phyloP scores from a whole-genome alignment of 331 rosid genomes.

The Pyrus hybrid region DNA sequence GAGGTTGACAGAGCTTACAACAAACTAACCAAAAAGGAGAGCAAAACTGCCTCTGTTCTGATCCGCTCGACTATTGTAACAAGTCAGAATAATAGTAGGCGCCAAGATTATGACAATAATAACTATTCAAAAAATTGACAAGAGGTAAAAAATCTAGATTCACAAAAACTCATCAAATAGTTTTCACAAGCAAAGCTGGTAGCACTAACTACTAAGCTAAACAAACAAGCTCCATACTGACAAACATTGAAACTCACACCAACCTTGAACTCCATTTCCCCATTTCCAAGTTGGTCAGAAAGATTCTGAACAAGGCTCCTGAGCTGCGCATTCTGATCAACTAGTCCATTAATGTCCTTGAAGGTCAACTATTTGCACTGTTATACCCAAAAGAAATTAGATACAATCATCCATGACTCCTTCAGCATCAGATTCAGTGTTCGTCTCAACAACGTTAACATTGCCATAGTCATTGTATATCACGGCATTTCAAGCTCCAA shows the following conservation, averaged over 20 bases:
- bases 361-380: conserved; percentile 61
- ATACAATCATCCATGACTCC: conserved; percentile 32
- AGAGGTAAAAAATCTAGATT: background rate
- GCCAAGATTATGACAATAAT: background rate
- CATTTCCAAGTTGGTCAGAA: conserved; percentile 61
- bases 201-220: background rate
- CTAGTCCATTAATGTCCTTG: conserved; percentile 90
- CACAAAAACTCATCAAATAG: conserved; percentile 3
- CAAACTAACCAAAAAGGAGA: background rate
- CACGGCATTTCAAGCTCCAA: conserved; percentile 47
- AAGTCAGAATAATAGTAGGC: background rate
- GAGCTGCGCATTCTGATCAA: conserved; percentile 87
- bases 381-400: conserved; percentile 1
- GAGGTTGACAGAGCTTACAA: background rate
- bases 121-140: background rate
- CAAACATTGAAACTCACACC: background rate
- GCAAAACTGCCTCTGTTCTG: background rate
- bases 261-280: conserved; percentile 77
- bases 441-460: conserved; percentile 22
- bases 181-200: background rate
- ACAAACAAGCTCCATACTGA: background rate
- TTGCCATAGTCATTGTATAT: conserved; percentile 45
- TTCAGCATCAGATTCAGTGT: conserved; percentile 50
- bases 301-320: conserved; percentile 80
- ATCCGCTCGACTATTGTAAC: background rate